Conservation (phyloP, 73 alveolate species). For the Paramecium tetraurelia region DNA sequence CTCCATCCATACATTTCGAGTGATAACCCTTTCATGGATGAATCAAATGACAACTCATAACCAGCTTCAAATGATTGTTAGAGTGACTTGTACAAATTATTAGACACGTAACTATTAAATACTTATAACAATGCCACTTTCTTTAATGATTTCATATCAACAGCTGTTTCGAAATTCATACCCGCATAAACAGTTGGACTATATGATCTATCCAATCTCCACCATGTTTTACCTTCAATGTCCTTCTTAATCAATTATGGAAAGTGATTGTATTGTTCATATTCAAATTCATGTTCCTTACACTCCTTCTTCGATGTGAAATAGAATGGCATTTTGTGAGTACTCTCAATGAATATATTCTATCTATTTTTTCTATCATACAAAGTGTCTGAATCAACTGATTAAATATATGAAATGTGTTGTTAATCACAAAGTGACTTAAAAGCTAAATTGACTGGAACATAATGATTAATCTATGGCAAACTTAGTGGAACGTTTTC, state of each 20-base stretch:
- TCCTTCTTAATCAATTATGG: background rate
- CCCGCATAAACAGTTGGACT: slow-evolving; percentile 45
- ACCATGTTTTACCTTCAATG: slow-evolving; percentile 33
- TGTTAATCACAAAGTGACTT: slow-evolving; percentile 5
- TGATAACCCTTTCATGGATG: background rate
- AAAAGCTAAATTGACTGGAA: background rate
- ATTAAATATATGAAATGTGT: background rate
- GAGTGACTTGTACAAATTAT: background rate
- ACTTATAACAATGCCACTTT: background rate
- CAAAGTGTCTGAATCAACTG: background rate
- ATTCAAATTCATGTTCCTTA: background rate
- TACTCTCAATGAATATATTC: background rate
- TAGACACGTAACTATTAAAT: background rate
- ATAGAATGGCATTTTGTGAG: slow-evolving; percentile 5
- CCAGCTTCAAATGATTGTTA: slow-evolving; percentile 34
- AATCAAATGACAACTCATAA: slow-evolving; percentile 28
- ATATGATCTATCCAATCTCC: slow-evolving; percentile 40
- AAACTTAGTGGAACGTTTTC: background rate
- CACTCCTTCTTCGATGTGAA: slow-evolving; percentile 28
- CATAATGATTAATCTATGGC: background rate
- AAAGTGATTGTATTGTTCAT: slow-evolving; percentile 7
- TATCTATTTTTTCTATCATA: slow-evolving; percentile 10
- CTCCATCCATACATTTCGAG: slow-evolving; percentile 35
- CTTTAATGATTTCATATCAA: slow-evolving; percentile 33
- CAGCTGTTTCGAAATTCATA: background rate